Evolutionary conservation across 75 land plant genomes (phyloP), one percentile per base, ranked within the genome.

Genomic region (Azolla pinnata): DNA sequence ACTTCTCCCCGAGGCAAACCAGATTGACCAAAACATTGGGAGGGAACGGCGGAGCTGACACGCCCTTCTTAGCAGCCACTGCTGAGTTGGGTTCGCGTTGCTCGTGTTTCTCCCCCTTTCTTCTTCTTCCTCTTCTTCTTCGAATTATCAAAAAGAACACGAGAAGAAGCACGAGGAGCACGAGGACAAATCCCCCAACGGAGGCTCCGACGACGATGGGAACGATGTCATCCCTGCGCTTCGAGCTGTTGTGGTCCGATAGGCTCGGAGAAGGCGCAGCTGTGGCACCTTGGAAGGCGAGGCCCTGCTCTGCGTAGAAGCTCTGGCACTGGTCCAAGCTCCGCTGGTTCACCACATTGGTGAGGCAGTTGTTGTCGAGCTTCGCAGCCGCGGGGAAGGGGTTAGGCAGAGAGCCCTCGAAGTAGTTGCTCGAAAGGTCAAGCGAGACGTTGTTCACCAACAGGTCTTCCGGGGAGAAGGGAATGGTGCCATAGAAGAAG

Each of bases 391-490:
- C 21, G 9, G 21, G 16, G 5, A 45, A 54, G 31, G 54, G 62
- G 18, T 44, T 55, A 0, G 79, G 83, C 54, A 71, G 42, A n/a
- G 47, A 63, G 9, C 90, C 87, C 29, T 93, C 69, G 56, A 93
- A 88, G 32, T 83, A 93, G 46, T 93, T 85, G 25, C 42, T 59
- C 0, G 90, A 81, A 1, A 85, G 42, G 61, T 93, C 86, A 29
- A 85, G 28, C n/a, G n/a, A n/a, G 3, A 51, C 35, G 17, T 46
- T 60, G 17, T 73, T 61, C 35, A 19, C 23, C 1, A 25, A 2
- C 54, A 57, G 29, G 2, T 44, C 35, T 31, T 48, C 31, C 44
- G 86, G 62, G 4, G 61, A 47, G 16, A 71, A 10, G 4, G 76
- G 65, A 0, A 93, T 52, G 24, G 40, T 5, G 0, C 85, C 85